phyloP scores from a whole-genome alignment of 805 yeast genomes.

The Candida endomychidarum region DNA sequence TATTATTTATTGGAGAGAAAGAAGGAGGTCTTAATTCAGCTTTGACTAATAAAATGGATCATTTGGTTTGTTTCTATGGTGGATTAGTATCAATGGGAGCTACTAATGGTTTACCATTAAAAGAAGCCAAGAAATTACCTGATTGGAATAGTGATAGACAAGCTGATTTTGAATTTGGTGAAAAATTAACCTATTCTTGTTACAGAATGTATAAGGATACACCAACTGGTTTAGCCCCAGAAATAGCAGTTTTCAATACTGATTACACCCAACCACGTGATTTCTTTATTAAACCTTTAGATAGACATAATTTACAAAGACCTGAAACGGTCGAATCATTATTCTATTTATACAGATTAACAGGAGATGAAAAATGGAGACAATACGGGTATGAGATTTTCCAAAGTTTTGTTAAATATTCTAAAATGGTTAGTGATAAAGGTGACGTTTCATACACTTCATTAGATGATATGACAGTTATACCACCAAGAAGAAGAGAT shows the following conservation, averaged over 20 bases:
- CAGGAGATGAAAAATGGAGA: conserved; percentile 78
- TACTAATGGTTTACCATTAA: conserved; percentile 64
- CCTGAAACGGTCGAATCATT: conserved; percentile 93
- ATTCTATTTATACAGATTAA: conserved; percentile 74
- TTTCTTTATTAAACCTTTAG: conserved; percentile 66
- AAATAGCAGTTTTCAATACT: conserved; percentile 79
- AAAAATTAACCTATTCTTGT: conserved; percentile 77
- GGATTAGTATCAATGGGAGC: conserved; percentile 89
- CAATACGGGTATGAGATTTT: conserved; percentile 90
- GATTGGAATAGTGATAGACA: conserved; percentile 61
- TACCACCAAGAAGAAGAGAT: conserved; percentile 58
- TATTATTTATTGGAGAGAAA: conserved; percentile 75
- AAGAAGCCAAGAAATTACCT: conserved; percentile 52
- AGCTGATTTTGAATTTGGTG: conserved; percentile 66
- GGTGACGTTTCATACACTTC: conserved; percentile 58
- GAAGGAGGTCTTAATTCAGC: conserved; percentile 64
- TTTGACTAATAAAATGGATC: conserved; percentile 81
- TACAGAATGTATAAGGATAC: conserved; percentile 77
- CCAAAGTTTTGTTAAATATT: conserved; percentile 61
- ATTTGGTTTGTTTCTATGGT: conserved; percentile 87
- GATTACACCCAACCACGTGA: conserved; percentile 48
- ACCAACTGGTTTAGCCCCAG: conserved; percentile 82
- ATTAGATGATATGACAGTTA: conserved; percentile 60
- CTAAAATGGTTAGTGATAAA: conserved; percentile 44
- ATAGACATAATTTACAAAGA: conserved; percentile 83